Conservation (phyloP, 352 stramenopile species). For the Globisporangium orthogonon region DNA sequence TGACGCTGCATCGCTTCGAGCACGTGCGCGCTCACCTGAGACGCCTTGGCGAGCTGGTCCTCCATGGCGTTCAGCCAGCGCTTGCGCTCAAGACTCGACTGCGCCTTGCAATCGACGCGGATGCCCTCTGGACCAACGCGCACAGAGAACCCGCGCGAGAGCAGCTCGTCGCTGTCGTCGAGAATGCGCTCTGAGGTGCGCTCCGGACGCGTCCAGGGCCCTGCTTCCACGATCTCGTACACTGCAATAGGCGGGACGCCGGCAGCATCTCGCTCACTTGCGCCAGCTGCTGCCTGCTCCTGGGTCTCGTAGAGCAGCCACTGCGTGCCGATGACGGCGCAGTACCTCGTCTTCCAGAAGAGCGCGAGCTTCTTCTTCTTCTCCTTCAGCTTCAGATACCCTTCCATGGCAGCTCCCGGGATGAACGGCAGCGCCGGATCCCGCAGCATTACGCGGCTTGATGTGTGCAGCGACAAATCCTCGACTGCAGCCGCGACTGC, state of each 20-base stretch:
- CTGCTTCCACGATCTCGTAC: constrained; percentile 36
- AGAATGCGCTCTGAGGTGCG: constrained; percentile 2
- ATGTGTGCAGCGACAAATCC: constrained; percentile 6
- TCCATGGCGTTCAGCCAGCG: constrained; percentile 64
- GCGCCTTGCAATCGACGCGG: constrained; percentile 43
- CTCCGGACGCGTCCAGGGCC: constrained; percentile 11
- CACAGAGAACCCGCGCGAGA: constrained; percentile 19
- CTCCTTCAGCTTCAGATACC: constrained; percentile 37
- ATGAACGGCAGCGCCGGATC: constrained; percentile 55
- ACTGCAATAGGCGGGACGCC: constrained; percentile 34
- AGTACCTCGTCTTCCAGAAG: constrained; percentile 60
- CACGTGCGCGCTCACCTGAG: constrained; percentile 29
- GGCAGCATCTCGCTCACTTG: constrained; percentile 1
- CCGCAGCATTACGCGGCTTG: constrained; percentile 16
- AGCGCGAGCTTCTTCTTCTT: constrained; percentile 43
- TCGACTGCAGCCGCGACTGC: constrained; percentile 22
- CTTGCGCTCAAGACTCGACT: constrained; percentile 60
- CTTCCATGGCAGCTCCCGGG: constrained; percentile 57
- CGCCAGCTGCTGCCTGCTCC: constrained; percentile 30
- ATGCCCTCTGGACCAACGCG: constrained; percentile 20
- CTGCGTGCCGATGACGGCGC: constrained; percentile 59
- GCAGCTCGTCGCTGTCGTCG: constrained; percentile 15
- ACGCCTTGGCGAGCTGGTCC: constrained; percentile 29
- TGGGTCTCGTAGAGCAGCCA: constrained; percentile 71
- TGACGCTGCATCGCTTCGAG: constrained; percentile 27